Evolutionary conservation across 495 filamentous ascomycete species (phyloP), one percentile per base, ranked within the genome.

Genomic region (Cladorrhinum samala): DNA sequence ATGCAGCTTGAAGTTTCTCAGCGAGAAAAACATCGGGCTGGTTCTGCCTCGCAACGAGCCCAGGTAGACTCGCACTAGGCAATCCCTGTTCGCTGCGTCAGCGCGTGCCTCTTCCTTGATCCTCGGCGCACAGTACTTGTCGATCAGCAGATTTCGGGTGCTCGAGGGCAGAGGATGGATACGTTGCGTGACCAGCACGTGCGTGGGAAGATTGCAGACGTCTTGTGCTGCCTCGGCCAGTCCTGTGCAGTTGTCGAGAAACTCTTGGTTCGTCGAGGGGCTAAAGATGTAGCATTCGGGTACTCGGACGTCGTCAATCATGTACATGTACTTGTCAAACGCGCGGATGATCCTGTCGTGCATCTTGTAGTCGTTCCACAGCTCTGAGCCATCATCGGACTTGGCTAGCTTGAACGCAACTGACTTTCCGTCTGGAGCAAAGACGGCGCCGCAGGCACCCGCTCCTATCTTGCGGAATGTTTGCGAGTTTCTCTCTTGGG

Each of bases 61-160:
- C 2, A 69, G 58, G 24, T 69, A 67, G 0, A 58, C 11, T 23
- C 62, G 46, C 1, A 66, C 62, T 19, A 67, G 49, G 46, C 66
- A 69, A 8, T 69, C 60, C 3, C 16, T 45, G 30, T 69, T 69
- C 11, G 50, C 58, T 0, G 17, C 20, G 25, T 59, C 54, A 1
- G 13, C 38, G 3, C 50, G 27, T 1, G 54, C 62, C 9, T 27
- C 20, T 9, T 53, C 20, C 33, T 52, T 50, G 45, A 47, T 40
- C n/a, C 24, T 3, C 11, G 54, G 55, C 1, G 38, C 27, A 33
- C 65, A 68, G 59, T 59, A 66, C 36, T 62, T 60, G 3, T 66
- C 54, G 17, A 66, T 66, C 11, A 68, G 21, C 0, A 48, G 20
- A 0, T 33, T 18, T 2, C 56, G 55, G 2, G 47, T 59, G 9